Evolutionary conservation across 257 asterid genomes (phyloP), one percentile per base, ranked within the genome.

Genomic region (Penstemon barbatus): DNA sequence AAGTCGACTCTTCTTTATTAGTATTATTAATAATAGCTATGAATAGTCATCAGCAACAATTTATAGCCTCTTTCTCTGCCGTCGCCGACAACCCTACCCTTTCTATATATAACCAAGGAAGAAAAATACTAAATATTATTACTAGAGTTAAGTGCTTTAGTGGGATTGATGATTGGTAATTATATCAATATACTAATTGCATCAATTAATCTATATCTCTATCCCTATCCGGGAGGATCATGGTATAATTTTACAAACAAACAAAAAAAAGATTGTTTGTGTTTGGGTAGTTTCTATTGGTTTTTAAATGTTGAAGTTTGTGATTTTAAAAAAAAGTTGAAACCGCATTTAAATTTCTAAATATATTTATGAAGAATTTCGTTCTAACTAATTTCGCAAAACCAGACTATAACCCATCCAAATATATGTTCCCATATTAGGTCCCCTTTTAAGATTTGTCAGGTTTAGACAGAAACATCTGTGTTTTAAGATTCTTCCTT

Each of bases 401-500:
- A 25, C 33, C 33, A 25, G 33, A 25, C 33, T 25, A 25, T 25
- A 25, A 25, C 15, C 15, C 1, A 56, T 56, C 10, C 4, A 15
- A 8, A 13, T 10, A 4, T 25, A 8, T 55, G 61, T 18, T 39
- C 57, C 75, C 37, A 48, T 65, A 45, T 10, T 49, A 9, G 54
- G 11, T 12, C 54, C 12, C n/a, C 54, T 15, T 3, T 48, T 49
- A 13, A 49, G 54, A 12, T 3, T 10, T 49, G 54, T 45, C 43
- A 61, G 66, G 5, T 13, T 42, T 45, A 18, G 68, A 19, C 68
- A 46, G 68, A 63, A 63, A 45, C 68, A 63, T 45, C 56, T 19
- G 68, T 46, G 68, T 46, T 63, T 63, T 63, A 63, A 63, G 68
- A 63, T 63, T 63, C 68, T 63, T 45, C 56, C 68, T 63, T 45